Base-by-base conservation (phyloP, 2,329 filamentous ascomycete genomes). In the Trichoderma arundinaceum region DNA sequence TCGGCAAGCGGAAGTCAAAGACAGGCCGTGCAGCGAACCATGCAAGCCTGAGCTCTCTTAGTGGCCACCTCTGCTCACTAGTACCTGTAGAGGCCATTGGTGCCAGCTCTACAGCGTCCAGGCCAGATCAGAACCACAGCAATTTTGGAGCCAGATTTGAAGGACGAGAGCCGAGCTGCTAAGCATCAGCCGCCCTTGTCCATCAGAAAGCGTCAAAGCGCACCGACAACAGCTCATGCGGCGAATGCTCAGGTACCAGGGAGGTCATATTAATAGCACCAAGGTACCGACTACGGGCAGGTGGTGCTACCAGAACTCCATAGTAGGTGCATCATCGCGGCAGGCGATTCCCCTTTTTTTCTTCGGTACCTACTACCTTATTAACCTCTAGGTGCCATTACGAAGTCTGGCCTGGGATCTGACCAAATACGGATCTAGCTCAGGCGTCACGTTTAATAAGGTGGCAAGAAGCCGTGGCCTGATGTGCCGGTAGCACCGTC, bases 1-100 rank as follows among this genome's bases (percentile, higher is more conserved):
- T 75, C 77, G 77, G 76, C 76, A 75, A 74, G 73, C 72, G 71
- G 72, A 76, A 77, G 72, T 74, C 71, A 74, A 73, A 68, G 49
- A 68, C 65, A 58, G 53, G 61, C 56, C 64, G 49, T 57, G 59
- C 63, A 56, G 54, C 38, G 57, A 66, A 66, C 65, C 61, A 64
- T 67, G 61, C 65, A 67, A 61, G 58, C 57, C 64, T 54, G 41
- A 54, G 49, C 49, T 43, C 48, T 44, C 22, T 41, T 57, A 54
- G 49, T 49, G 57, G 64, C 56, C 57, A 63, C 60, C 56, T 32
- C 41, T 32, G 19, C 17, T 35, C 41, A 46, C 41, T 38, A 38
- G 35, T 38, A 38, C 35, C 35, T 17, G 22, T 48, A 1, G 44
- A 48, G 44, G 44, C 43, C n/a, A 44, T 44, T 44, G 43, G 43